These are phyloP conservation scores for Hypsizygus marmoreus DNA, from an alignment of 768 basidiomycete species.

Conservation along the genomic window DNA sequence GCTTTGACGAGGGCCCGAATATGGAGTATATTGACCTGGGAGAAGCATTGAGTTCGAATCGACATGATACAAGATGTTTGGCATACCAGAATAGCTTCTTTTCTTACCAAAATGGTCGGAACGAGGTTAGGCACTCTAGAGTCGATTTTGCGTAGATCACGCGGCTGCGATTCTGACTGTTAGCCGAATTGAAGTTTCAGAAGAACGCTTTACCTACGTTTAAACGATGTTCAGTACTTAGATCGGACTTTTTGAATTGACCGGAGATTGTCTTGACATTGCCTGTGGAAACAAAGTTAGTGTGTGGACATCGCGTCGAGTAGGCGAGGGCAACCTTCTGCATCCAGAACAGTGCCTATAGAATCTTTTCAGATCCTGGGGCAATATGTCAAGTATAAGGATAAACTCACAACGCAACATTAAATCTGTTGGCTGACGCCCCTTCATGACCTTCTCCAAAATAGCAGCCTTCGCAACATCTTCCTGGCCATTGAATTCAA, in stretches of 20 bases:
- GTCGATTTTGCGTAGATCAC: slow-evolving; percentile 97
- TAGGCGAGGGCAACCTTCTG: slow-evolving; percentile 55
- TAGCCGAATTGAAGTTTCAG: slow-evolving; percentile 18
- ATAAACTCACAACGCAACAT: slow-evolving; percentile 82
- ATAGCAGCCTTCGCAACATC: slow-evolving; percentile 73
- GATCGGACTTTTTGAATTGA: slow-evolving; percentile 87
- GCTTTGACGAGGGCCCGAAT: slow-evolving; percentile 95
- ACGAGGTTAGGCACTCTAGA: slow-evolving; percentile 92
- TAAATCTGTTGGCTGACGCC: slow-evolving; percentile 84
- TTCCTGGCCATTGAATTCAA: slow-evolving; percentile 53
- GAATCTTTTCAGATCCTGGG: slow-evolving; percentile 12
- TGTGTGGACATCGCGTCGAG: not conserved
- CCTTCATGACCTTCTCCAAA: slow-evolving; percentile 84
- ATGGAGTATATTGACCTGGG: slow-evolving; percentile 88
- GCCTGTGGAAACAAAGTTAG: slow-evolving; percentile 44
- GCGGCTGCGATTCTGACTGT: slow-evolving; percentile 55
- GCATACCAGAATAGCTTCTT: slow-evolving; percentile 83
- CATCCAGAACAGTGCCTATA: slow-evolving; percentile 84
- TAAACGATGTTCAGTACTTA: slow-evolving; percentile 84
- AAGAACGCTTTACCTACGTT: slow-evolving; percentile 63
- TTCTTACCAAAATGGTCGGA: slow-evolving; percentile 88
- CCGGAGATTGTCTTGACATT: slow-evolving; percentile 87
- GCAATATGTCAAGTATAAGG: slow-evolving; percentile 11
- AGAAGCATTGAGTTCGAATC: slow-evolving; percentile 1
- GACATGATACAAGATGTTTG: not conserved